Base-by-base conservation (phyloP, 1,284 basidiomycete genomes). In the Lignosus rhinocerotis region DNA sequence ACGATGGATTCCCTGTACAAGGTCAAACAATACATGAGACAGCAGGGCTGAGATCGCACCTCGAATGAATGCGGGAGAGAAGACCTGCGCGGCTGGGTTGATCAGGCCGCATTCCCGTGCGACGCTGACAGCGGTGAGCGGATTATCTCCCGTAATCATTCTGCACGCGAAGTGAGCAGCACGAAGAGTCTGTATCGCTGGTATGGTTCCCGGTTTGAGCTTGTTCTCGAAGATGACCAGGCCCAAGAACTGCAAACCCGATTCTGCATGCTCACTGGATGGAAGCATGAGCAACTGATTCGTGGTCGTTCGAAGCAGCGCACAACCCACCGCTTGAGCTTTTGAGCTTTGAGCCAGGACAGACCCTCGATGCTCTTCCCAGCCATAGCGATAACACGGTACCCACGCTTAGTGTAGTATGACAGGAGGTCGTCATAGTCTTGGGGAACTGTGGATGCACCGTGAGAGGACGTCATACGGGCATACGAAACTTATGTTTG, bases 171-270 rank as follows among this genome's bases (percentile, higher is more conserved):
- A 81, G 76, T 98, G 94, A 0, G 97, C 97, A 10, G 85, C 81
- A 56, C 93, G 88, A 16, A 99, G 82, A 0, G 89, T 90, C 62
- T 93, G 91, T 58, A 99, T 98, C 19, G 93, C 94, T 17, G 94
- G 92, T 0, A 93, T 81, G 0, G 97, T 98, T 9, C 92, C 95
- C 6, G 92, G 87, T 73, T 99, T 99, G 62, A 99, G 80, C 76
- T 98, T 95, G 80, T 99, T 99, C 75, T 99, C 97, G 70, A 99
- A 99, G 56, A 99, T 96, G 70, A 99, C 91, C 45, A 99, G 79
- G 6, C 97, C 97, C 12, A 99, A 83, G 78, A 99, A 99, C 50
- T 88, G 88, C 9, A 99, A 79, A 41, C 86, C 87, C 11, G 88
- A 92, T 72, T 99, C 97, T 17, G 95, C 96, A 75, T 96, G 93